Evolutionary conservation across 1,284 basidiomycete genomes (phyloP).

Genomic region (Trichosporon inkin): DNA sequence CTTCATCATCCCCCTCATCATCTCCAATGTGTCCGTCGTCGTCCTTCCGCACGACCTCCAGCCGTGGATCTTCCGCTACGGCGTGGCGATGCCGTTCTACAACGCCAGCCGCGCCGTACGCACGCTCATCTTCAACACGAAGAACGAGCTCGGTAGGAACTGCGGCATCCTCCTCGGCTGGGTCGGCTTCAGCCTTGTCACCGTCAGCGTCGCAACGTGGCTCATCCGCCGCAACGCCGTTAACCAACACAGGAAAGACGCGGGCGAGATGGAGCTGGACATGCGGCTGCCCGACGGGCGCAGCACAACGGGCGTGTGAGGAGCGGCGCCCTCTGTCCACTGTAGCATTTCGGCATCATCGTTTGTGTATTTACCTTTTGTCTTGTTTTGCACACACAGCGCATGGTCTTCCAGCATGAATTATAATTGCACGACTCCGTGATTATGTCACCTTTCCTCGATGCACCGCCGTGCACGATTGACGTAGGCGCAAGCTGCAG

Average conservation of each 20-base stretch:
- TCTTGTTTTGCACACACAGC: too few species aligned
- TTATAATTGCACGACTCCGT: too few species aligned
- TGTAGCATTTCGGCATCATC: neutral
- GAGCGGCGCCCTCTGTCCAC: neutral
- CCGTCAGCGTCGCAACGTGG: slow-evolving; percentile 52
- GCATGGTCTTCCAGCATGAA: too few species aligned
- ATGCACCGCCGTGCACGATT: too few species aligned
- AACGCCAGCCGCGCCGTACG: slow-evolving; percentile 59
- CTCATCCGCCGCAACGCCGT: slow-evolving; percentile 46
- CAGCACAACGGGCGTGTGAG: neutral
- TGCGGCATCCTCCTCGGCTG: slow-evolving; percentile 55
- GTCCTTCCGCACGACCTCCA: slow-evolving; percentile 62
- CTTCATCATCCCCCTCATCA: slow-evolving; percentile 55
- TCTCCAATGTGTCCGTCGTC: slow-evolving; percentile 64
- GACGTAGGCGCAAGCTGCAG: too few species aligned
- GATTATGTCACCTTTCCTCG: too few species aligned
- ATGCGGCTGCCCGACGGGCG: slow-evolving; percentile 11
- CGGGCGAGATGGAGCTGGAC: slow-evolving; percentile 15
- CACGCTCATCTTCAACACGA: slow-evolving; percentile 64
- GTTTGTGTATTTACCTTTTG: too few species aligned
- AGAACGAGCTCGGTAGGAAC: slow-evolving; percentile 56
- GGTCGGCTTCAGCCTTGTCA: slow-evolving; percentile 50
- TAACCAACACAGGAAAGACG: slow-evolving; percentile 18
- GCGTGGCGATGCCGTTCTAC: slow-evolving; percentile 65
- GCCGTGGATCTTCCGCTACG: slow-evolving; percentile 59